These are phyloP conservation scores for Irineochytrium annulatum DNA, from an alignment of 192 early-diverging fungal species.

Conservation along the genomic window DNA sequence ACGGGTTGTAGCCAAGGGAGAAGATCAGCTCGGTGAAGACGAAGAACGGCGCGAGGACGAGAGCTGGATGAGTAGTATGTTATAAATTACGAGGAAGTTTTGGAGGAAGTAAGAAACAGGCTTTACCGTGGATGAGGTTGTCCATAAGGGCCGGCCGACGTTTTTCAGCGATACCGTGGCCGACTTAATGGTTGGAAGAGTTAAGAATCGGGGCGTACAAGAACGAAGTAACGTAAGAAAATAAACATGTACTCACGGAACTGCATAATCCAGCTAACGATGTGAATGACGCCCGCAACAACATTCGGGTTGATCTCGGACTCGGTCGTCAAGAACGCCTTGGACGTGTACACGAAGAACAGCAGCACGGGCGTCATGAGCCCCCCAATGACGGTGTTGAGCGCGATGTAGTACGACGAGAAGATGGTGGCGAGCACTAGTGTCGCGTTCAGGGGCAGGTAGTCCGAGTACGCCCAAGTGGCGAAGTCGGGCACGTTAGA, in stretches of 20 bases:
- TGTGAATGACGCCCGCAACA: slow-evolving; percentile 57
- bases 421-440: slow-evolving; percentile 58
- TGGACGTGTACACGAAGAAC: neutral
- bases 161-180: slow-evolving; percentile 83
- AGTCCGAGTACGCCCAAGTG: slow-evolving; percentile 20
- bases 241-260: slow-evolving; percentile 44
- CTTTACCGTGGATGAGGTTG: slow-evolving; percentile 74
- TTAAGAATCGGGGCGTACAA: neutral
- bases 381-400: slow-evolving; percentile 36
- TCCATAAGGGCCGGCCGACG: slow-evolving; percentile 84
- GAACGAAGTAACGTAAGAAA: neutral
- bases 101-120: neutral
- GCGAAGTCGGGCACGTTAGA: slow-evolving; percentile 33
- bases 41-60: slow-evolving; percentile 93
- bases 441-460: slow-evolving; percentile 41
- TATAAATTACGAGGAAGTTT: neutral
- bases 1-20: slow-evolving; percentile 71
- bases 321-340: neutral
- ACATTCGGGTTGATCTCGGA: slow-evolving; percentile 16
- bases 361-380: slow-evolving; percentile 3
- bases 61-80: slow-evolving; percentile 41
- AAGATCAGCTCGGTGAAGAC: slow-evolving; percentile 87
- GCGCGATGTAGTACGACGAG: slow-evolving; percentile 67
- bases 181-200: slow-evolving; percentile 41
- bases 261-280: slow-evolving; percentile 79